Conservation (phyloP, 2,329 filamentous ascomycete species). For the Madurella mycetomatis region DNA sequence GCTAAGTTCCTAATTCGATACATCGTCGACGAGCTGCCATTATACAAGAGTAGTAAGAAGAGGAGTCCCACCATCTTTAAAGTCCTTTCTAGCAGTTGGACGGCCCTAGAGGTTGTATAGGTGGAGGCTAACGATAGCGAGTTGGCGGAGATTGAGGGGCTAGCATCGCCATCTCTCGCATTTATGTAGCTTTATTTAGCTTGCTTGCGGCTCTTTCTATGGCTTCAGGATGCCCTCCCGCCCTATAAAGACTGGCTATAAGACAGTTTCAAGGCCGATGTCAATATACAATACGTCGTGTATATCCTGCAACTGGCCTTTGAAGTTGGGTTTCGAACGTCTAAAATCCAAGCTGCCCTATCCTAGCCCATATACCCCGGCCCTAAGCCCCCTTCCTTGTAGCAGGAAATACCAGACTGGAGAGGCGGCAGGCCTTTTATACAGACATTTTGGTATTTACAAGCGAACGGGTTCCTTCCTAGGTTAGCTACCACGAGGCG, state of each 20-base stretch:
- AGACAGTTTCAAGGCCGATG: constrained; percentile 11
- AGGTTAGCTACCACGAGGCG: constrained; percentile 6
- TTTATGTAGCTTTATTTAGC: constrained; percentile 13
- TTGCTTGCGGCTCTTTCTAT: constrained; percentile 12
- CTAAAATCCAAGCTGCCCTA: constrained; percentile 6
- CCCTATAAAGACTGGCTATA: constrained; percentile 10
- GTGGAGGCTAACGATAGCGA: constrained; percentile 9
- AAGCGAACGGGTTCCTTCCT: constrained; percentile 9
- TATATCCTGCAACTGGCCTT: constrained; percentile 10
- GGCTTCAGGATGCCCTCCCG: constrained; percentile 8
- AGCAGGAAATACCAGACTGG: constrained; percentile 11
- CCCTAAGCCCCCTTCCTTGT: constrained; percentile 1
- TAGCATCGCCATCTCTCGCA: constrained; percentile 8
- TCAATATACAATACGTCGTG: constrained; percentile 7
- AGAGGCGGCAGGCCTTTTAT: constrained; percentile 16
- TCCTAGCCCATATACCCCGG: constrained; percentile 2
- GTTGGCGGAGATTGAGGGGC: constrained; percentile 6
- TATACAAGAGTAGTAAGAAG: constrained; percentile 15
- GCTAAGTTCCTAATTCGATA: constrained; percentile 16
- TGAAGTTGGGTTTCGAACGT: constrained; percentile 10
- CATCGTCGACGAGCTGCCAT: constrained; percentile 8
- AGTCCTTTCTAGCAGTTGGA: constrained; percentile 12
- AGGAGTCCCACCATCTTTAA: constrained; percentile 12
- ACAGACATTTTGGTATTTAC: constrained; percentile 13
- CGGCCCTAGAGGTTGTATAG: constrained; percentile 6